Base-by-base conservation (phyloP, 1,139 yeast genomes). In the Candida labiduridarum region DNA sequence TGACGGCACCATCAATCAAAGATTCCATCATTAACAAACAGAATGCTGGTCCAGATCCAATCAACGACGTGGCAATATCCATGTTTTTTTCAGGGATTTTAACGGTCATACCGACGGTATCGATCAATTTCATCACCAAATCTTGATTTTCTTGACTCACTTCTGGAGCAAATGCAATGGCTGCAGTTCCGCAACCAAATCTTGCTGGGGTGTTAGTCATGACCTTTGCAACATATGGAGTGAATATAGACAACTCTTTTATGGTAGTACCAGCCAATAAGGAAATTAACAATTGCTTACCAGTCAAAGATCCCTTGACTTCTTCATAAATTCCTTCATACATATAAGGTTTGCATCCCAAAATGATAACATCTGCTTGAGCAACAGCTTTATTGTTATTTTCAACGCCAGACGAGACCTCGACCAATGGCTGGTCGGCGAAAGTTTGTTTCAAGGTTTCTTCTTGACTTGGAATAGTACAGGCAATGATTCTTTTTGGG, bases 131-230 rank as follows among this genome's bases (percentile, higher is more conserved):
- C 74, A 80, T 70, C 31, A 85, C 87, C 54, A 83, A 66, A 8
- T 76, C 73, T 52, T 75, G 76, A 59, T 83, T 82, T 49, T 78
- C 68, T 7, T 59, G 64, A 48, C 78, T 72, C 11, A 83, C 82
- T 29, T 70, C 72, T 14, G 71, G 60, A n/a, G 89, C 76, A 58
- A 86, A 84, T 2, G 94, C 82, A 22, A 94, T 84, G 22, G 90
- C 92, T 8, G 98, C 97, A 79, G 95, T 90, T 47, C 98, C 99
- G 62, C 85, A 83, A 7, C 97, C 97, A 67, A 76, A 85, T 67
- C 86, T 88, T 41, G 97, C 96, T 4, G 99, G 98, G 0, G 99
- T 94, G 69, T 94, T 94, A 52, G 99, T 94, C 96, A 95, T 92
- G n/a, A 95, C 96, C 58, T 96, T 83, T 45, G 96, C 90, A 44